phyloP scores from a whole-genome alignment of 176 grass and related monocot genomes.

The Hyparrhenia diplandra region DNA sequence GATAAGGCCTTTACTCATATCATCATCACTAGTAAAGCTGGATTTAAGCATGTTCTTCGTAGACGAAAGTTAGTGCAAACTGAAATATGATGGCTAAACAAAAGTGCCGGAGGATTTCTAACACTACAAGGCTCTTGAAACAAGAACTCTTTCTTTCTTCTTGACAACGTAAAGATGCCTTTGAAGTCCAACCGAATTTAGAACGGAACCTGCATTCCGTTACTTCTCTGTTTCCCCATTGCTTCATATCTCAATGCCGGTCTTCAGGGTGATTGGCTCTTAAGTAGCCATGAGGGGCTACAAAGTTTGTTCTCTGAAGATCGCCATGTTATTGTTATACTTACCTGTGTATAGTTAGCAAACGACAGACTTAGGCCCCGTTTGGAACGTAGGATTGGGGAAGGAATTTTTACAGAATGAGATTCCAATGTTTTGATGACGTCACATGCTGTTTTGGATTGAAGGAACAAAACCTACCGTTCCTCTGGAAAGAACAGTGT shows the following conservation, averaged over 20 bases:
- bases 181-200: not conserved
- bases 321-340: too few relatives aligned
- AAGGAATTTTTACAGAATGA: too few relatives aligned
- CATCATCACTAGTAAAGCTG: too few relatives aligned
- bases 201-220: not conserved
- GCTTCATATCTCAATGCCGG: not conserved
- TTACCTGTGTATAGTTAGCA: too few relatives aligned
- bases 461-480: too few relatives aligned
- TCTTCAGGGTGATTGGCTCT: not conserved
- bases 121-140: not conserved
- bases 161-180: slow-evolving; percentile 1
- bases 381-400: too few relatives aligned
- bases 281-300: not conserved
- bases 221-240: not conserved
- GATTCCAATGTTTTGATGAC: too few relatives aligned
- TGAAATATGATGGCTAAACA: not conserved
- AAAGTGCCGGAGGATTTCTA: not conserved
- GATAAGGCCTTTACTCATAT: too few relatives aligned
- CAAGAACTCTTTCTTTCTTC: not conserved
- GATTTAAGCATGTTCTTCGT: not conserved
- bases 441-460: too few relatives aligned
- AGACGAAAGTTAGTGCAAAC: not conserved
- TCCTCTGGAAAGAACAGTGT: too few relatives aligned
- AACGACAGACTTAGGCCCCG: too few relatives aligned
- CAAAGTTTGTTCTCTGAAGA: too few relatives aligned